Evolutionary conservation across 139 green algal species (phyloP), one percentile per base, ranked within the genome.

Genomic region (Auxenochlorella pyrenoidosa): DNA sequence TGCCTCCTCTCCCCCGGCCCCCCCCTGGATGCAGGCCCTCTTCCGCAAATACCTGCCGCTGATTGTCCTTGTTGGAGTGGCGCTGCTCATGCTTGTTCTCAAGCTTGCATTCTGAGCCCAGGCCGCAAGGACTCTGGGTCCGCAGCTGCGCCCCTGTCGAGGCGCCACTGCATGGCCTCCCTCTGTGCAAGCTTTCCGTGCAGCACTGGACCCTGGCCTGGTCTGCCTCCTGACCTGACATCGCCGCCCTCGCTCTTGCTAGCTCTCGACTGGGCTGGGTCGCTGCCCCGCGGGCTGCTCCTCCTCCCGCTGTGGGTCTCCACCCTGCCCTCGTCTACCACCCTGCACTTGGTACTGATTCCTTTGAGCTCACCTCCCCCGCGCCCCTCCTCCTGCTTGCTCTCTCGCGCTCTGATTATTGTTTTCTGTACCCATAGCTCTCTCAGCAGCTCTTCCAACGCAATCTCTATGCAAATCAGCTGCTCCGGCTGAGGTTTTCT

Each of bases 41-140:
- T 93, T 99, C 26, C 92, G 94, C 21, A 99, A 99, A 87, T 99
- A 98, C 87, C 91, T 98, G 65, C 97, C 97, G 0, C 76, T 98
- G 10, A 93, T 87, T 16, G 92, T 98, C 10, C 90, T 99, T 8
- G 68, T 88, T 15, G 86, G 86, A 2, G 87, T 98, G 2, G 87
- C 97, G n/a, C 44, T 98, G 71, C 72, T 98, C 22, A 82, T 98
- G 3, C 83, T 98, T 44, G 94, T 89, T 71, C 30, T 97, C 2
- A 88, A 92, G 19, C 85, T 76, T 12, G 86, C 65, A 30, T 93
- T 95, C 47, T 96, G 91, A 70, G 72, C 38, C 38, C 30, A 34
- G 28, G 8, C 28, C 2, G 63, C 28, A 26, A 4, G 6, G 28
- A 36, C 26, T 15, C 13, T 4, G 28, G 5, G 63, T 78, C 26